Evolutionary conservation across 1,284 basidiomycete species (phyloP).

Genomic region (Agroathelia rolfsii): DNA sequence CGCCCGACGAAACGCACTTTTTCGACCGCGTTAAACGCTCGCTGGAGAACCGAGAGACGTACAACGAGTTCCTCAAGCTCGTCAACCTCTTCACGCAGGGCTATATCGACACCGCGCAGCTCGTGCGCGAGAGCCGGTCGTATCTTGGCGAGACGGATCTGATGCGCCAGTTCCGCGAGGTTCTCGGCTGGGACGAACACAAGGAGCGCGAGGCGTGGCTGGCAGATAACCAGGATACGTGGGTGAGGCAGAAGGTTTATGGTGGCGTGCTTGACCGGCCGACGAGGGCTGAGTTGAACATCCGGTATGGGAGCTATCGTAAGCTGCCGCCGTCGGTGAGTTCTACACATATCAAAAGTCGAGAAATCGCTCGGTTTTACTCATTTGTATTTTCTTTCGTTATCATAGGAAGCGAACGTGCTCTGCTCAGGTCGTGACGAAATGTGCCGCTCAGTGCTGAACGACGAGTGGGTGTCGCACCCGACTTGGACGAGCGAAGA

Average conservation of each 20-base stretch:
- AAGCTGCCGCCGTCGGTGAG: conserved; percentile 71
- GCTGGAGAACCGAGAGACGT: conserved; percentile 82
- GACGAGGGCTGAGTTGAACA: conserved; percentile 47
- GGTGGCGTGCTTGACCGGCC: conserved; percentile 35
- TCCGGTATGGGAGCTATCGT: conserved; percentile 81
- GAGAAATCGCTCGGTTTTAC: too few relatives aligned
- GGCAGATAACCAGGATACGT: conserved; percentile 32
- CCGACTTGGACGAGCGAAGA: conserved; percentile 94
- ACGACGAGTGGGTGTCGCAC: conserved; percentile 95
- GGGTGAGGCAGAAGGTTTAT: conserved; percentile 32
- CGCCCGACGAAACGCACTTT: conserved; percentile 74
- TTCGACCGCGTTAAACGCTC: conserved; percentile 89
- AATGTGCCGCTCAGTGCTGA: conserved; percentile 94
- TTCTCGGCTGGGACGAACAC: conserved; percentile 83
- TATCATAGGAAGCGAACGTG: conserved; percentile 74
- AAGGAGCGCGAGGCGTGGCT: conserved; percentile 47
- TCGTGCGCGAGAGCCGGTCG: conserved; percentile 60
- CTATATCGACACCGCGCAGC: conserved; percentile 78
- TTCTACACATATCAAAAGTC: too few relatives aligned
- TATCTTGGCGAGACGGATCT: conserved; percentile 70
- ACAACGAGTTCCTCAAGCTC: conserved; percentile 94
- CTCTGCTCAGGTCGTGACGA: conserved; percentile 92
- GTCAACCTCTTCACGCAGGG: conserved; percentile 94
- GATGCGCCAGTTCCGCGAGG: conserved; percentile 76
- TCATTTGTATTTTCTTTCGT: conserved; percentile 5